phyloP scores from a whole-genome alignment of 352 stramenopile genomes.

The Phytopythium helicoides region DNA sequence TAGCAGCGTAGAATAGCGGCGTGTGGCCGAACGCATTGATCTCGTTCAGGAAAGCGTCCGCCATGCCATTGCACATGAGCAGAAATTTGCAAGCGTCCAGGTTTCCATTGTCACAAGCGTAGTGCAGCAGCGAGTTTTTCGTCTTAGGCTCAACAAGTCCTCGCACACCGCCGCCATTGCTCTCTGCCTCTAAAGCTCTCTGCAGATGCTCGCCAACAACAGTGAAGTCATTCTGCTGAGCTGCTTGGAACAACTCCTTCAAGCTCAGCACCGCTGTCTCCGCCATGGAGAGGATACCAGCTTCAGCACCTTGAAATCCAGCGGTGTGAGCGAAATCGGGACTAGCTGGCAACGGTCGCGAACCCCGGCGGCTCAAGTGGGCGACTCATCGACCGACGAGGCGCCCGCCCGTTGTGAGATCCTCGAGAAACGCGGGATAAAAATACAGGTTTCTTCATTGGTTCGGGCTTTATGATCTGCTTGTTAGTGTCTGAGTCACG shows the following conservation, averaged over 20 bases:
- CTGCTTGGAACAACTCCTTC: slow-evolving; percentile 70
- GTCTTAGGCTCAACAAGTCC: slow-evolving; percentile 60
- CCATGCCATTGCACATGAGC: slow-evolving; percentile 70
- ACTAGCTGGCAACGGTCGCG: neutral
- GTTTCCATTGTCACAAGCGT: slow-evolving; percentile 82
- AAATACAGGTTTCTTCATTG: slow-evolving; percentile 2
- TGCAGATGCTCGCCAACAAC: slow-evolving; percentile 58
- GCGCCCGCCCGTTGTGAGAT: neutral
- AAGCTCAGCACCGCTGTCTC: slow-evolving; percentile 28
- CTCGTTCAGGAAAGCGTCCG: slow-evolving; percentile 62
- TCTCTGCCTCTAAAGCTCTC: slow-evolving; percentile 29
- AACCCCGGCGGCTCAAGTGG: neutral
- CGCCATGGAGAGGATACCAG: slow-evolving; percentile 10
- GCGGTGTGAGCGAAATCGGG: neutral
- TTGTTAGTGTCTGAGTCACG: neutral
- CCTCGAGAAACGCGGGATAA: slow-evolving; percentile 1
- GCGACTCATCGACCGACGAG: slow-evolving; percentile 4
- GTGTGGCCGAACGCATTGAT: slow-evolving; percentile 77
- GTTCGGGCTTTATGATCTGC: too few species aligned
- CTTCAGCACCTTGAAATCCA: neutral
- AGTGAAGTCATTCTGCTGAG: slow-evolving; percentile 65
- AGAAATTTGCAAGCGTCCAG: slow-evolving; percentile 79
- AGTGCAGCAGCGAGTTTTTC: slow-evolving; percentile 74
- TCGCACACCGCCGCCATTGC: slow-evolving; percentile 21
- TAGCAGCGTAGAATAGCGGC: slow-evolving; percentile 75